Evolutionary conservation across 73 alveolate genomes (phyloP), one percentile per base, ranked within the genome.

Genomic region (Stentor roeselii): DNA sequence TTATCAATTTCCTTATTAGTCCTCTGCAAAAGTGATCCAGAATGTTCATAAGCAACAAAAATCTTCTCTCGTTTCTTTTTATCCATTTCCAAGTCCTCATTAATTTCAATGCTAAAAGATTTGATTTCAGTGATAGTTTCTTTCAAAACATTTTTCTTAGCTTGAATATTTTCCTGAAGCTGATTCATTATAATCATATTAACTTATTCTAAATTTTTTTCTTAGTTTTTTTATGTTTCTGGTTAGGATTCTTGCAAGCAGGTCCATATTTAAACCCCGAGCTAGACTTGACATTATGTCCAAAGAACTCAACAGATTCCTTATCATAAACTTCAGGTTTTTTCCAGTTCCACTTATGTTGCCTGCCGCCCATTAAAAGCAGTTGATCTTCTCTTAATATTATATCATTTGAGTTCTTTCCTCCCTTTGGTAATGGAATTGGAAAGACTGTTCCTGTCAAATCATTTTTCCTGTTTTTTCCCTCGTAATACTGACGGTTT

Each of bases 361-460:
- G 80, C 37, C 80, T 67, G 21, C 80, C 80, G 21, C 80, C 80
- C 80, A 67, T 67, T 21, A 67, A 11, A 30, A 34, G 37, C 41
- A 91, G 82, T 78, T 91, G 92, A 61, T 91, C 96, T 42, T 91
- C 96, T 82, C 96, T 87, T 39, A 91, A 59, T 3, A 91, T 82
- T 11, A 87, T 30, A 59, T 88, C 92, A 60, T 42, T 36, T 35
- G 74, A 40, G 39, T 88, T 88, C 42, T 92, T 84, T 2, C 96
- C 96, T 36, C 93, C 93, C 38, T 84, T 78, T 27, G 92, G 92
- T 74, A 75, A 75, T 15, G 96, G 93, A 35, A 91, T 77, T 3
- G 93, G 78, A 59, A 74, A 91, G n/a, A 67, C 80, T 30, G 82
- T 83, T 36, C 96, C 96, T 80, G 90, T 87, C 75, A 88, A 74